Conservation (phyloP, 75 land plant species). For the Cryptomeria japonica region DNA sequence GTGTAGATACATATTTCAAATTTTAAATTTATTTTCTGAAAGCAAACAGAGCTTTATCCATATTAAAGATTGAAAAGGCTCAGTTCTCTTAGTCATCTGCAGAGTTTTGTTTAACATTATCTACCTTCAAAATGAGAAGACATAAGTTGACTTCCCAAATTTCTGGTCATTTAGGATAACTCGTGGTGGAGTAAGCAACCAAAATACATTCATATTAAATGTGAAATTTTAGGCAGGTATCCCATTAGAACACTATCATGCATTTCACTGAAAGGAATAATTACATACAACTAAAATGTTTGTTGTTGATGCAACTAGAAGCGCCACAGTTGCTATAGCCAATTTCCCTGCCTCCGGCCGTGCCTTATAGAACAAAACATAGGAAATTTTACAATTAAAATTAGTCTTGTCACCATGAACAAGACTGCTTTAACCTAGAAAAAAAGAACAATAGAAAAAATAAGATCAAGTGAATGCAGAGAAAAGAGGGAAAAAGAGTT, state of each 20-base stretch:
- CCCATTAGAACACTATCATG: neutral
- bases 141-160: neutral
- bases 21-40: neutral
- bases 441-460: neutral
- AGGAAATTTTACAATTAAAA: neutral
- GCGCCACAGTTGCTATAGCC: conserved; percentile 76
- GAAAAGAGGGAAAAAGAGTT: neutral
- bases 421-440: neutral
- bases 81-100: neutral
- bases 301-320: conserved; percentile 76
- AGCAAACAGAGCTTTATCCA: neutral
- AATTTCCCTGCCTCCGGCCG: conserved; percentile 81
- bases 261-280: conserved; percentile 8
- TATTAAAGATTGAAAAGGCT: neutral
- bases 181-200: neutral
- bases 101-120: neutral
- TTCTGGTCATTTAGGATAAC: neutral
- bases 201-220: neutral
- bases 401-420: neutral
- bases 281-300: conserved; percentile 80
- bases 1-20: neutral
- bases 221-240: neutral
- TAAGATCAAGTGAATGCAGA: neutral
- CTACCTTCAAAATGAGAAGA: neutral
- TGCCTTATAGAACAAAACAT: conserved; percentile 52